Evolutionary conservation across 2,329 filamentous ascomycete species (phyloP), one percentile per base, ranked within the genome.

Genomic region (Penicillium palitans): DNA sequence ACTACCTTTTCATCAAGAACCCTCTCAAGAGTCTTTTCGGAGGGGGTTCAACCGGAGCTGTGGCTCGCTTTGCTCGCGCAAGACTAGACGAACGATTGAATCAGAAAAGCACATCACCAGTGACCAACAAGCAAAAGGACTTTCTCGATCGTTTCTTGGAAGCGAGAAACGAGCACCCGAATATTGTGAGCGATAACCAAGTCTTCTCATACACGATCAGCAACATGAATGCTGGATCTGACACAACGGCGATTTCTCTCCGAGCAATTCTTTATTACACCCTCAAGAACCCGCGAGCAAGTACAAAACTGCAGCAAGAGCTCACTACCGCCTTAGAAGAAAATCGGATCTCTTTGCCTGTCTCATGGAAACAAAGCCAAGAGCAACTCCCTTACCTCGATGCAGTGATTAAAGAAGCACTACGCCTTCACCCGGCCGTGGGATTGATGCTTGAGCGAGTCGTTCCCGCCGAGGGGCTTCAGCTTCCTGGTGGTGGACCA

Each of bases 291-390:
- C 64, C 67, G 0, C 27, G 44, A 2, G 65, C 63, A 6, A 52
- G 58, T 21, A 64, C 84, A 81, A 57, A 83, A 69, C 9, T 73
- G n/a, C 8, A 70, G 62, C 8, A 86, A 74, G 39, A 84, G 62
- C 19, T 75, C 54, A 39, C 79, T 71, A 62, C 83, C 82, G 61
- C 78, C 7, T 58, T 61, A 4, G 17, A 55, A 24, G 59, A 54
- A 52, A 47, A 54, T 6, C 57, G 44, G 8, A 57, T 69, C n/a
- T 45, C 60, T 0, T 21, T 61, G 0, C 66, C 66, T 1, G 59
- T 70, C 9, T 64, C 65, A 0, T 72, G 64, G 62, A 68, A 66
- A 25, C 61, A 72, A 44, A 64, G 62, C n/a, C 66, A 68, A 33
- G 61, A 63, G 15, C 45, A 63, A 35, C 62, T 72, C 7, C 67